Base-by-base conservation (phyloP, 1,284 basidiomycete species). In the Ceratobasidium sp. region DNA sequence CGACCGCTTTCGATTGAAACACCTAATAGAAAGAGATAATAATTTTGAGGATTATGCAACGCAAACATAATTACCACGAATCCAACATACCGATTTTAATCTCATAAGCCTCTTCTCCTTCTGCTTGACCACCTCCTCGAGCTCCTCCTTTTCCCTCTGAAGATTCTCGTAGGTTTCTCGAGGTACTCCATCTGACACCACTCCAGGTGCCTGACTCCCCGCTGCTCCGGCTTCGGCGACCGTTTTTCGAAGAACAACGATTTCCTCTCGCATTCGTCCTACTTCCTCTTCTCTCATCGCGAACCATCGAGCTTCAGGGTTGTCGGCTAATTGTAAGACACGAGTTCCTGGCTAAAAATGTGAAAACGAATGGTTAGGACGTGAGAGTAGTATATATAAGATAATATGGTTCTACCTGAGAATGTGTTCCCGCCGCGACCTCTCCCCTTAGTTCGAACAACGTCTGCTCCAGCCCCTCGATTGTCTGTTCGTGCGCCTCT, bases 81-180 rank as follows among this genome's bases (percentile, higher is more conserved):
- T 1, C 45, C 33, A 47, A 75, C 80, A 22, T 72, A 90, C 89
- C 87, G 95, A 87, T 79, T 93, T 89, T 24, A 96, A 84, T 24
- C 94, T 85, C 51, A 91, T 79, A 31, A 93, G 82, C 31, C 92
- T 86, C 80, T 94, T 96, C 80, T 95, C 93, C 79, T 91, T 91
- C 83, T 91, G 88, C 78, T 85, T 86, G 57, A 93, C 85, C 17
- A 85, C 82, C 1, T 88, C 86, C 77, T 90, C 84, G 0, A 95
- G 84, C 33, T 88, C 87, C 36, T 82, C 79, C 79, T 91, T 90
- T 80, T 94, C 91, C 74, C 85, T 84, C 27, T 85, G 84, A 0
- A 90, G 85, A 0, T 89, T 87, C 60, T 92, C 91, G 84, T 87
- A 92, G 77, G 91, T 93, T 78, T 89, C 89, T 11, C 89, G 83